Conservation (phyloP, 805 yeast species). For the Ogataea henricii region DNA sequence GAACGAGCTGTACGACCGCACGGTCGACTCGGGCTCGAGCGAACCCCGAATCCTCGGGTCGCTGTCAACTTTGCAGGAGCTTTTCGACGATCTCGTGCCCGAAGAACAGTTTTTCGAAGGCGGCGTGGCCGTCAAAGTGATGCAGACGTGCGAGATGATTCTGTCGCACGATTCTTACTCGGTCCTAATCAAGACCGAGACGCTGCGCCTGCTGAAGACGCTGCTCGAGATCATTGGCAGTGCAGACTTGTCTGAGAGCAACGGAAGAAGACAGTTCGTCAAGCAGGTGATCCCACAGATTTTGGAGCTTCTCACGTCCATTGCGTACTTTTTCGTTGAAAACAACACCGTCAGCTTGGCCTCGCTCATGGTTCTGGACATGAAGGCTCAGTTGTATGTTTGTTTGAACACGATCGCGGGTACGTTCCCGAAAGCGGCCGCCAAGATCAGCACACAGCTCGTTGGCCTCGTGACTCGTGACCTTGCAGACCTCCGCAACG, state of each 20-base stretch:
- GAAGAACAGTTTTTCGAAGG: conserved; percentile 85
- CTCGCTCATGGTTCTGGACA: conserved; percentile 24
- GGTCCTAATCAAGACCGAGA: conserved; percentile 46
- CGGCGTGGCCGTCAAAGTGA: conserved; percentile 60
- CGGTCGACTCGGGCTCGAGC: conserved; percentile 33
- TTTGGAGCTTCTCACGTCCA: conserved; percentile 25
- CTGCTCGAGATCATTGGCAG: conserved; percentile 55
- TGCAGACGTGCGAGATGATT: conserved; percentile 49
- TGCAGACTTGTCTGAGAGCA: conserved; percentile 46
- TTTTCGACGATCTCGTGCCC: conserved; percentile 82
- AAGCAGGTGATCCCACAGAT: conserved; percentile 30
- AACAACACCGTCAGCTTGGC: conserved; percentile 1
- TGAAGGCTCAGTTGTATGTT: conserved; percentile 33
- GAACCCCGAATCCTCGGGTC: conserved; percentile 51
- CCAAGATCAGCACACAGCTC: conserved; percentile 10
- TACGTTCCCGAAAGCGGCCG: conserved; percentile 26
- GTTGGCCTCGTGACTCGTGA: conserved; percentile 22
- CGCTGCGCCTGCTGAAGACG: conserved; percentile 53
- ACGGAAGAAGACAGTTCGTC: conserved; percentile 40
- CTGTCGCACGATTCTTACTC: conserved; percentile 29
- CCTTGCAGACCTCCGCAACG: conserved; percentile 16
- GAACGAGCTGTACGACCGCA: conserved; percentile 43
- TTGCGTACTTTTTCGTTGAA: conserved; percentile 13
- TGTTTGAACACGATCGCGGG: conserved; percentile 30
- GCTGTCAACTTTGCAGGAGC: conserved; percentile 63